Evolutionary conservation across 345 rosid genomes (phyloP).

Genomic region (Populus tremula): DNA sequence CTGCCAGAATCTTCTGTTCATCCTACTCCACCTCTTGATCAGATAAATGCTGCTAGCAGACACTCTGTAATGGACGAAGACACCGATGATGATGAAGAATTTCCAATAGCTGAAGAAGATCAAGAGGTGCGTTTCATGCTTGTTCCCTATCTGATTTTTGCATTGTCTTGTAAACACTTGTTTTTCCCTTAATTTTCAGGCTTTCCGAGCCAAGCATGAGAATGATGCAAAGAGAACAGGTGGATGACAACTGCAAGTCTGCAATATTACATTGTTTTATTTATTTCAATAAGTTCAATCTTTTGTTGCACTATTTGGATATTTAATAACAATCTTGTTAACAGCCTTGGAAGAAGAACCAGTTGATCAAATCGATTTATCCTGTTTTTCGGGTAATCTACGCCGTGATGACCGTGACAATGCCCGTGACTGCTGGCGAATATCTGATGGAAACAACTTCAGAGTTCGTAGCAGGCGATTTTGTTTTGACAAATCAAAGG

Average conservation of each 20-base stretch:
- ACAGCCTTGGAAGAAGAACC: constrained; percentile 71
- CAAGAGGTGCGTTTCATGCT: constrained; percentile 62
- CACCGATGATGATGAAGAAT: constrained; percentile 95
- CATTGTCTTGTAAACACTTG: not conserved
- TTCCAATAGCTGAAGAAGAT: constrained; percentile 80
- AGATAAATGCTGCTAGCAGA: constrained; percentile 56
- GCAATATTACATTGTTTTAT: not conserved
- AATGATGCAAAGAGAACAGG: constrained; percentile 62
- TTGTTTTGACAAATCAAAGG: constrained; percentile 89
- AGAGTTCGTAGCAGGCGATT: constrained; percentile 91
- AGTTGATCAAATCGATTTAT: constrained; percentile 64
- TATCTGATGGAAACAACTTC: constrained; percentile 86
- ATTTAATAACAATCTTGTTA: constrained; percentile 14
- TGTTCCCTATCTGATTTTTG: constrained; percentile 1
- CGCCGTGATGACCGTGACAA: constrained; percentile 80
- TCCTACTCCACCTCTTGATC: constrained; percentile 51
- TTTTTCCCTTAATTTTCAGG: constrained; percentile 40
- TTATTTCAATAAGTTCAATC: not conserved
- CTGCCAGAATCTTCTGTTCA: constrained; percentile 44
- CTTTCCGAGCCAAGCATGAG: constrained; percentile 43
- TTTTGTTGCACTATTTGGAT: not conserved
- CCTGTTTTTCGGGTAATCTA: constrained; percentile 81
- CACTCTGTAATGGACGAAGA: constrained; percentile 82
- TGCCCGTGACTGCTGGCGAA: constrained; percentile 85
- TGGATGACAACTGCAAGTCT: constrained; percentile 23